phyloP scores from a whole-genome alignment of 2,329 filamentous ascomycete genomes.

The Monosporascus sp. region DNA sequence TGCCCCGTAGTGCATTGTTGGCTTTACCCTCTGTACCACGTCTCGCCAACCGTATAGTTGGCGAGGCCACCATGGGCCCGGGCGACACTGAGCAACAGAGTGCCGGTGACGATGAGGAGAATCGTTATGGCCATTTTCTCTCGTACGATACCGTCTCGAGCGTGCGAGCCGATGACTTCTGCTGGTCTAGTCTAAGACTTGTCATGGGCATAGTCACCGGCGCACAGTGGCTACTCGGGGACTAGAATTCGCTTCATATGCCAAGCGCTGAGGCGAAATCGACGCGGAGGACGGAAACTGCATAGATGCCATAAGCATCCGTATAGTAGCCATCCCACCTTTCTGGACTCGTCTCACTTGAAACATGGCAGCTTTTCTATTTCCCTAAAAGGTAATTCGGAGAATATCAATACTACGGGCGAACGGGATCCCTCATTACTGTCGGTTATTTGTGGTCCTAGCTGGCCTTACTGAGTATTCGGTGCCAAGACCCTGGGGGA shows the following conservation, averaged over 20 bases:
- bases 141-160: background rate
- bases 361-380: background rate
- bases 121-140: constrained; percentile 4
- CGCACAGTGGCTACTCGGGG: background rate
- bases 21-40: constrained; percentile 35
- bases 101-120: constrained; percentile 6
- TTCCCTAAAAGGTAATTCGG: background rate
- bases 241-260: background rate
- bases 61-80: constrained; percentile 33
- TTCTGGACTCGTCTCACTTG: background rate
- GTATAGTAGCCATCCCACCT: background rate
- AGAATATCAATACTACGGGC: background rate
- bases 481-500: background rate
- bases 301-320: background rate
- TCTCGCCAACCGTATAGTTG: constrained; percentile 37
- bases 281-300: background rate
- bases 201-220: background rate
- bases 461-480: background rate
- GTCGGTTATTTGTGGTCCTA: background rate
- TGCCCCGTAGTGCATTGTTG: background rate
- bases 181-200: background rate
- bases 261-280: background rate
- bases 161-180: background rate
- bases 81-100: constrained; percentile 9
- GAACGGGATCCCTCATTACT: background rate